phyloP scores from a whole-genome alignment of 805 yeast species.

The Metschnikowia sp. region DNA sequence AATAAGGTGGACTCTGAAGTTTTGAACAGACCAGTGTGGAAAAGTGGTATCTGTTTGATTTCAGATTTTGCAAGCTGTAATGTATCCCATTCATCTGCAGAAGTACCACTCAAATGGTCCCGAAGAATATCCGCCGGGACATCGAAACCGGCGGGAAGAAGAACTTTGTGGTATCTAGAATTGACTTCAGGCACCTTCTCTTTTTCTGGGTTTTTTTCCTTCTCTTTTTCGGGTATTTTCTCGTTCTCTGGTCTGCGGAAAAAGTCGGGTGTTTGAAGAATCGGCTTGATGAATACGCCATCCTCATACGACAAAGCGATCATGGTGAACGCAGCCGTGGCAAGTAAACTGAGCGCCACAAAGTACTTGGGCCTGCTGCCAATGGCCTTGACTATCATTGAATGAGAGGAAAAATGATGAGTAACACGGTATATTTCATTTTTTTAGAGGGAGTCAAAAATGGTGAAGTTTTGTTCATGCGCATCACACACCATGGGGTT shows the following conservation, averaged over 20 bases:
- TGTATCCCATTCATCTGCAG: slow-evolving; percentile 3
- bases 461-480: no score
- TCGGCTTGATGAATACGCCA: not conserved
- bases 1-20: not conserved
- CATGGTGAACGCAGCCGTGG: not conserved
- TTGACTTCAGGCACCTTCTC: no score
- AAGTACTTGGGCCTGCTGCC: not conserved
- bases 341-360: not conserved
- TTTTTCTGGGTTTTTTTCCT: no score
- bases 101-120: slow-evolving; percentile 3
- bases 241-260: not conserved
- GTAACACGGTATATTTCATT: not conserved
- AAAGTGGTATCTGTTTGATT: slow-evolving; percentile 2
- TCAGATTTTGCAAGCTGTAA: slow-evolving; percentile 2
- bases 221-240: no score
- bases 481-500: no score
- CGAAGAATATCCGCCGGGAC: slow-evolving; percentile 3
- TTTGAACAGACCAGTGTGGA: slow-evolving; percentile 1
- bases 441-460: no score
- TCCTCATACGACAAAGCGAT: not conserved
- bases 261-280: not conserved
- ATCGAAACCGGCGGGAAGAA: slow-evolving; percentile 7
- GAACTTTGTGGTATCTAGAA: slow-evolving; percentile 2
- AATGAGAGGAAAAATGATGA: not conserved
- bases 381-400: not conserved